Evolutionary conservation across 805 yeast species (phyloP).

Genomic region (Kluyveromyces siamensis): DNA sequence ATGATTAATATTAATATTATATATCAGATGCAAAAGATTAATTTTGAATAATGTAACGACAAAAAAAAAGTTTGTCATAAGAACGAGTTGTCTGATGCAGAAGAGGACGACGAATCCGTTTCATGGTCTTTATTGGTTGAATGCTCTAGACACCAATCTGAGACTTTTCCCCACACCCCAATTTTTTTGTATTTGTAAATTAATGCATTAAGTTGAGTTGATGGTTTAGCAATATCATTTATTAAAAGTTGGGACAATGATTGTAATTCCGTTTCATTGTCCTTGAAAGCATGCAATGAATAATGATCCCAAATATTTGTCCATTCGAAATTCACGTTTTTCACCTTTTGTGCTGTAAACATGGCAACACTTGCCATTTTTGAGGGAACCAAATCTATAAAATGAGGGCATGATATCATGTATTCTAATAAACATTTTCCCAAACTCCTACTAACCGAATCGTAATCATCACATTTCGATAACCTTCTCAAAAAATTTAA

Average conservation of each 20-base stretch:
- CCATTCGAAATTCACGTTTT: not conserved
- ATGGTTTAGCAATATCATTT: conserved; percentile 19
- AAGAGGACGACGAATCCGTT: not conserved
- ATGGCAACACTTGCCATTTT: conserved; percentile 80
- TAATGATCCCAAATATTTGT: conserved; percentile 1
- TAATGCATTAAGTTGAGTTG: conserved; percentile 22
- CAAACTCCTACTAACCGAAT: conserved; percentile 70
- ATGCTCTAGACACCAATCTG: conserved; percentile 1
- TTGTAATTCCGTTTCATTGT: not conserved
- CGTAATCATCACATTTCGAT: conserved; percentile 86
- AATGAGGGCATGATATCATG: conserved; percentile 63
- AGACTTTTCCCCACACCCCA: not conserved
- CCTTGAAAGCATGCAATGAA: not conserved
- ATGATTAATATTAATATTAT: too few species aligned
- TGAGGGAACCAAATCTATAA: conserved; percentile 68
- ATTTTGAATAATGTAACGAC: not conserved
- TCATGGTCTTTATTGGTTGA: not conserved
- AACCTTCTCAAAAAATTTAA: conserved; percentile 82
- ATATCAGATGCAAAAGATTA: not conserved
- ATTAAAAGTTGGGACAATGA: conserved; percentile 10
- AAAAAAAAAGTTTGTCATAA: not conserved
- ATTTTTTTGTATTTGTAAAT: conserved; percentile 14
- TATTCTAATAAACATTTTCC: conserved; percentile 81
- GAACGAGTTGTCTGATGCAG: not conserved
- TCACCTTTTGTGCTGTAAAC: conserved; percentile 21